These are phyloP conservation scores for Aspergillus glaucus DNA, from an alignment of 2,329 filamentous ascomycete genomes.

Conservation along the genomic window DNA sequence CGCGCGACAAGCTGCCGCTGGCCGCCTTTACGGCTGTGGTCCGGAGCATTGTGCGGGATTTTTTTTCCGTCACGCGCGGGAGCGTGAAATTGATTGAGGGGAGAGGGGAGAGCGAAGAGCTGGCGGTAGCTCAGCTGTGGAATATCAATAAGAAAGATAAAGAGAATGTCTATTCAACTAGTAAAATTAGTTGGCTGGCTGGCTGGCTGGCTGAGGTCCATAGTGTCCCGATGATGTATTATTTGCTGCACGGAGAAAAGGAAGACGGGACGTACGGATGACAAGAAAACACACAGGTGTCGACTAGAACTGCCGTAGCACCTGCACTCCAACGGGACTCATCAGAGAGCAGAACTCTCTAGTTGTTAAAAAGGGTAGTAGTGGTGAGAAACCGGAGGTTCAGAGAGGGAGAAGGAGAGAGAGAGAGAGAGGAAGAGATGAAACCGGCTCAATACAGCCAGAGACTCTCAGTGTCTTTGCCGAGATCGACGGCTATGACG, in stretches of 20 bases:
- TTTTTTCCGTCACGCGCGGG: conserved; percentile 17
- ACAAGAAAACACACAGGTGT: conserved; percentile 28
- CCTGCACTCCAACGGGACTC: conserved; percentile 32
- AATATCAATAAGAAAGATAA: neutral
- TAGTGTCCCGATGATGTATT: neutral
- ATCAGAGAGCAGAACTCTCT: conserved; percentile 35
- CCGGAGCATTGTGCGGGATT: conserved; percentile 32
- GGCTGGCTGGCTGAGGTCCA: neutral
- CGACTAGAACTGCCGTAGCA: conserved; percentile 37
- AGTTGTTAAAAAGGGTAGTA: conserved; percentile 5
- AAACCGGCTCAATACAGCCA: neutral
- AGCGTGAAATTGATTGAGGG: neutral
- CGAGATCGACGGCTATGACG: conserved; percentile 23
- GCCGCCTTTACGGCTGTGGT: conserved; percentile 35
- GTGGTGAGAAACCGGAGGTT: neutral
- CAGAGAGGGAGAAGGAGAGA: conserved; percentile 3
- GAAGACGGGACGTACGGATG: neutral
- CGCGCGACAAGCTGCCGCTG: conserved; percentile 31
- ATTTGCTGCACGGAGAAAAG: neutral
- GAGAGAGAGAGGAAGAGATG: conserved; percentile 4
- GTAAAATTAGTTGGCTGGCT: neutral
- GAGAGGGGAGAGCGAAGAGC: conserved; percentile 1
- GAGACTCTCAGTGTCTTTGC: conserved; percentile 6
- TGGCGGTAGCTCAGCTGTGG: neutral
- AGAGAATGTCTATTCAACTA: neutral